Evolutionary conservation across 1,284 basidiomycete genomes (phyloP).

Genomic region (Nidula niveotomentosa): DNA sequence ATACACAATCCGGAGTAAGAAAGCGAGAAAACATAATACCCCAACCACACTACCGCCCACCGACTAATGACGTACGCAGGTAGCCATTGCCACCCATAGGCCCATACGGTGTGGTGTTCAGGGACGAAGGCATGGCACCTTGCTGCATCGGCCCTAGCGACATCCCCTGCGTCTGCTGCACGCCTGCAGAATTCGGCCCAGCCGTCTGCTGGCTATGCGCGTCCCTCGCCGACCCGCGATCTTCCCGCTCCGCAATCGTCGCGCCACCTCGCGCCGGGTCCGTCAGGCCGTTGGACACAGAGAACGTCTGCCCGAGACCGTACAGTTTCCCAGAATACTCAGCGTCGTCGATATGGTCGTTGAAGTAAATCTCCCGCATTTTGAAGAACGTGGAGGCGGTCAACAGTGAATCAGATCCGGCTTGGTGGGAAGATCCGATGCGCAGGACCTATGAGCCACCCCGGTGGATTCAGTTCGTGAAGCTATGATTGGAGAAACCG

Average conservation of each 20-base stretch:
- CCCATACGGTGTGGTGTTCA: conserved; percentile 53
- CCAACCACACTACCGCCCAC: conserved; percentile 45
- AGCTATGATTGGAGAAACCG: not conserved
- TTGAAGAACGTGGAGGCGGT: conserved; percentile 96
- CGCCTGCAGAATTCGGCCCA: conserved; percentile 31
- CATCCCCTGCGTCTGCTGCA: conserved; percentile 40
- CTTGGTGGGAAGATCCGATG: conserved; percentile 93
- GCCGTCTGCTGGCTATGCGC: conserved; percentile 52
- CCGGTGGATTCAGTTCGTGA: not conserved
- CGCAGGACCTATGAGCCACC: conserved; percentile 66
- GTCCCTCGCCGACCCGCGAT: conserved; percentile 56
- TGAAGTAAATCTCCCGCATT: conserved; percentile 91
- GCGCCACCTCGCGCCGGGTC: conserved; percentile 68
- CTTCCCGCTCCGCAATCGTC: conserved; percentile 77
- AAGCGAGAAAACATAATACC: conserved; percentile 18
- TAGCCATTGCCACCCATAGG: conserved; percentile 61
- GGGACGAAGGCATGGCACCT: conserved; percentile 42
- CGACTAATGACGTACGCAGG: conserved; percentile 63
- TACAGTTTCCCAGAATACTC: conserved; percentile 79
- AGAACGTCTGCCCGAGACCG: conserved; percentile 76
- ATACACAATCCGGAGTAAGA: conserved; percentile 14
- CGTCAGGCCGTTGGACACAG: conserved; percentile 59
- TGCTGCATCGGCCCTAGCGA: conserved; percentile 46
- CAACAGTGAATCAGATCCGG: conserved; percentile 93
- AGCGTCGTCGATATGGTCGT: conserved; percentile 78